Evolutionary conservation across 306 rosid species (phyloP).

Genomic region (Cicer chorassanicum): DNA sequence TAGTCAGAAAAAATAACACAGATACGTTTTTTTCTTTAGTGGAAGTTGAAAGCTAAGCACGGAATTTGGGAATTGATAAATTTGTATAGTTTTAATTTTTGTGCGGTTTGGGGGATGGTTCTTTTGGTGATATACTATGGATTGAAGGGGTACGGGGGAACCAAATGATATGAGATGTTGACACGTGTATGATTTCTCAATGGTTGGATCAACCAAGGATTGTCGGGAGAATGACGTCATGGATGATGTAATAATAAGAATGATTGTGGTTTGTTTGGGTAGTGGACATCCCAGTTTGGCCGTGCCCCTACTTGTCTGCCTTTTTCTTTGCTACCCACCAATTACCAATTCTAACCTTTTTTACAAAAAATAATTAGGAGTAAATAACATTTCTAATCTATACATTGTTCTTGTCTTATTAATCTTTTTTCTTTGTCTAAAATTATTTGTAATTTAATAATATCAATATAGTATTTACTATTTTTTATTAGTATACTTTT

Average conservation of each 20-base stretch:
- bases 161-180: constrained; percentile 40
- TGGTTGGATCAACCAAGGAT: constrained; percentile 46
- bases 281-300: constrained; percentile 54
- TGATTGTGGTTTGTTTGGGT: constrained; percentile 49
- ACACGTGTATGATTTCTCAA: constrained; percentile 51
- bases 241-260: constrained; percentile 56
- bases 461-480: too few relatives aligned
- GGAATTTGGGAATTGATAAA: neutral
- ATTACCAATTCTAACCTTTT: neutral
- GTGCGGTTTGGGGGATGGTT: neutral
- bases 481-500: too few relatives aligned
- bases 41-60: constrained; percentile 32
- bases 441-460: too few relatives aligned
- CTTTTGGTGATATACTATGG: constrained; percentile 42
- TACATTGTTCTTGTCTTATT: too few relatives aligned
- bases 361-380: too few relatives aligned
- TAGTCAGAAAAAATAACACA: neutral
- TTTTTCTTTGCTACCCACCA: constrained; percentile 38
- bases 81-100: constrained; percentile 9
- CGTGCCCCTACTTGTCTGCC: constrained; percentile 41
- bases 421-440: too few relatives aligned
- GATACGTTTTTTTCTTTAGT: neutral
- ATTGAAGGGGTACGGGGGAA: neutral
- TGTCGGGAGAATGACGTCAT: constrained; percentile 70
- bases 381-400: too few relatives aligned